Conservation (phyloP, 768 basidiomycete genomes). For the Phallus indusiatus region DNA sequence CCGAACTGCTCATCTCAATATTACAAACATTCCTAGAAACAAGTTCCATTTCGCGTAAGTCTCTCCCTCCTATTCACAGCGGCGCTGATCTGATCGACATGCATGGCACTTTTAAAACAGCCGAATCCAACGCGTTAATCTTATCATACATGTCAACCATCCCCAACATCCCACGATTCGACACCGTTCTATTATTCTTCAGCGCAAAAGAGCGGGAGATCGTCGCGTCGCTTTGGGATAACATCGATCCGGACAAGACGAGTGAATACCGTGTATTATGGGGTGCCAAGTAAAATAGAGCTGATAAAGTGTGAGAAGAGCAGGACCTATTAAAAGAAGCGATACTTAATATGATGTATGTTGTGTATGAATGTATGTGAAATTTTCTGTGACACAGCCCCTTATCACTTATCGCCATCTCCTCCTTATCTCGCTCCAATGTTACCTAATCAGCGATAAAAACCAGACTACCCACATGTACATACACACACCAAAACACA, state of each 20-base stretch:
- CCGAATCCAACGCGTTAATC: slow-evolving; percentile 15
- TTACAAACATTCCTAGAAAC: slow-evolving; percentile 35
- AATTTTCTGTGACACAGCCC: too few species aligned
- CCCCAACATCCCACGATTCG: slow-evolving; percentile 48
- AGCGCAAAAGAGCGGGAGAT: slow-evolving; percentile 39
- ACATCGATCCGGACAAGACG: not conserved
- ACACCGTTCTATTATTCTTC: slow-evolving; percentile 55
- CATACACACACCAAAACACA: too few species aligned
- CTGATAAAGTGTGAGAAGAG: too few species aligned
- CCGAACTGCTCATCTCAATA: slow-evolving; percentile 48
- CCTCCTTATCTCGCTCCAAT: too few species aligned
- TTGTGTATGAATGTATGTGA: too few species aligned
- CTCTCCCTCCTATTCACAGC: not conserved
- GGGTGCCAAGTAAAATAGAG: too few species aligned
- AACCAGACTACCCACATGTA: too few species aligned
- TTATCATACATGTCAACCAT: slow-evolving; percentile 46
- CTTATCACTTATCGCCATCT: too few species aligned
- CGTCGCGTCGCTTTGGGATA: not conserved
- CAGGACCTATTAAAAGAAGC: too few species aligned
- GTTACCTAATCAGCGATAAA: too few species aligned
- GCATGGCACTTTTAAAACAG: slow-evolving; percentile 17
- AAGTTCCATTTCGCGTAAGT: not conserved
- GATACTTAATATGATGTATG: too few species aligned
- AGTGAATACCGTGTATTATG: not conserved
- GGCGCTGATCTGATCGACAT: not conserved